phyloP scores from a whole-genome alignment of 192 early-diverging fungal species.

The Mortierella hygrophila region DNA sequence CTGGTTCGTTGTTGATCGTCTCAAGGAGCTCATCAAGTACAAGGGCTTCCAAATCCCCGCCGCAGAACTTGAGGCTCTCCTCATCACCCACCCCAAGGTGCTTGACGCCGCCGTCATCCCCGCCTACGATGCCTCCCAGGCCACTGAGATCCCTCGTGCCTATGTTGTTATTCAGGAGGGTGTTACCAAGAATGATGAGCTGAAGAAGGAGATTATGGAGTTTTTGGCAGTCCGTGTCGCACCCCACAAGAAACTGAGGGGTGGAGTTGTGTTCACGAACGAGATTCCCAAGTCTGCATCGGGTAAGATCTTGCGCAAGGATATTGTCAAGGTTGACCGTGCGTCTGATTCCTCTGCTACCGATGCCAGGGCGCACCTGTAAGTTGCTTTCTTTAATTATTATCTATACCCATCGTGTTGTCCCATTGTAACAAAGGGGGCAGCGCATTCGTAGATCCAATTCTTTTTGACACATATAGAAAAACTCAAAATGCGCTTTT shows the following conservation, averaged over 20 bases:
- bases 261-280: slow-evolving; percentile 79
- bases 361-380: slow-evolving; percentile 11
- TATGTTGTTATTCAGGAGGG: slow-evolving; percentile 77
- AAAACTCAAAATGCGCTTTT: neutral
- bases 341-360: slow-evolving; percentile 11
- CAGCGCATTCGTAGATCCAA: neutral
- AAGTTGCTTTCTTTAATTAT: neutral
- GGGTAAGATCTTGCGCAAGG: slow-evolving; percentile 87
- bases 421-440: neutral
- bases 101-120: slow-evolving; percentile 62
- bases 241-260: slow-evolving; percentile 82
- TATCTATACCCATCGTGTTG: slow-evolving; percentile 1
- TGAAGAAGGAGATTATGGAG: slow-evolving; percentile 60
- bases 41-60: slow-evolving; percentile 83
- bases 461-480: neutral
- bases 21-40: slow-evolving; percentile 88
- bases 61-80: slow-evolving; percentile 77
- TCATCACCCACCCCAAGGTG: slow-evolving; percentile 67
- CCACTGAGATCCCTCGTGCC: slow-evolving; percentile 83
- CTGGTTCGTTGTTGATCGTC: slow-evolving; percentile 78
- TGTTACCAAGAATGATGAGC: slow-evolving; percentile 43
- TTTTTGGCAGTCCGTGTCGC: slow-evolving; percentile 75
- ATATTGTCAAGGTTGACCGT: slow-evolving; percentile 61
- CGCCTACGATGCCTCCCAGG: slow-evolving; percentile 58
- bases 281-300: slow-evolving; percentile 84